These are phyloP conservation scores for Lolium perenne DNA, from an alignment of 176 grass and related monocot genomes.

Conservation along the genomic window DNA sequence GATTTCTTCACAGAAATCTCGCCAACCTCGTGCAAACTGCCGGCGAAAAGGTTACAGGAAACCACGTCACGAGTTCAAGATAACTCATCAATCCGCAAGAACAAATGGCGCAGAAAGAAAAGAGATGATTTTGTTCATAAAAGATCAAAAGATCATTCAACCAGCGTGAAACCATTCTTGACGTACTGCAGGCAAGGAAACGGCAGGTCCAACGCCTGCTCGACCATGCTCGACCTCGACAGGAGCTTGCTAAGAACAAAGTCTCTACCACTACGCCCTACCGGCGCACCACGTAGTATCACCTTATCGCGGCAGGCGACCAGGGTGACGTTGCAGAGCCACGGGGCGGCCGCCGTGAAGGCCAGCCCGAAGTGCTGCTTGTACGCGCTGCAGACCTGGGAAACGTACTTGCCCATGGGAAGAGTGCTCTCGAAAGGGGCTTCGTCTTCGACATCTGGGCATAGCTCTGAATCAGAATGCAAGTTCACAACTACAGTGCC, in stretches of 20 bases:
- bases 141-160: slow-evolving; percentile 49
- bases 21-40: not conserved
- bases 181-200: slow-evolving; percentile 78
- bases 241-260: slow-evolving; percentile 65
- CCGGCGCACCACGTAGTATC: not conserved
- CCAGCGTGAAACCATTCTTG: slow-evolving; percentile 65
- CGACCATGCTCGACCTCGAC: slow-evolving; percentile 61
- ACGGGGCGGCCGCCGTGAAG: slow-evolving; percentile 58
- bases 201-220: slow-evolving; percentile 53
- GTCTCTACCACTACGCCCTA: slow-evolving; percentile 36
- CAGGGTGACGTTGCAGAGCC: slow-evolving; percentile 88
- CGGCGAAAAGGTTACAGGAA: not conserved
- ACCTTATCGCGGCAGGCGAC: slow-evolving; percentile 56
- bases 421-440: slow-evolving; percentile 43
- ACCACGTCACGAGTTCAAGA: not conserved
- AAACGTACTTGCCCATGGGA: slow-evolving; percentile 62
- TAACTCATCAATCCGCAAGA: not conserved
- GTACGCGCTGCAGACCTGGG: slow-evolving; percentile 68
- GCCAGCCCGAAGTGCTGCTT: slow-evolving; percentile 77
- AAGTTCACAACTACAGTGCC: slow-evolving; percentile 91
- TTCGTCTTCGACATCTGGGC: slow-evolving; percentile 1
- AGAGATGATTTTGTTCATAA: not conserved
- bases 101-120: not conserved
- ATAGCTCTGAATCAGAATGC: slow-evolving; percentile 63
- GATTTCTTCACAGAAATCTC: not conserved